These are phyloP conservation scores for Ricinus communis DNA, from an alignment of 345 rosid genomes.

Conservation along the genomic window DNA sequence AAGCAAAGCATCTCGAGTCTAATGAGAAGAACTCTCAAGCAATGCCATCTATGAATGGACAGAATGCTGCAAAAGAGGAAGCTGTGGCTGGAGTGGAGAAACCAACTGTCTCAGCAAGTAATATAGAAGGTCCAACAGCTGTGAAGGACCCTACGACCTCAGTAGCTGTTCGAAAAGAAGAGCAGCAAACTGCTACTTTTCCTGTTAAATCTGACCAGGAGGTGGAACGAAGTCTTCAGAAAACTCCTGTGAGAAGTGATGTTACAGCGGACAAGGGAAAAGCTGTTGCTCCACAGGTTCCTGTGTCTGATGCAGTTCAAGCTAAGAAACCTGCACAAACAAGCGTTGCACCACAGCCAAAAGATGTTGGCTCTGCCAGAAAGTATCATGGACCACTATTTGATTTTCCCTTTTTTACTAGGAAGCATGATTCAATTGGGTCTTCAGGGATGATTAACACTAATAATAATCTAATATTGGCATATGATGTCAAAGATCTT, in stretches of 20 bases:
- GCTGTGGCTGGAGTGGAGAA: slow-evolving; percentile 57
- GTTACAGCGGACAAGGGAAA: slow-evolving; percentile 69
- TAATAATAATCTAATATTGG: slow-evolving; percentile 73
- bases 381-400: slow-evolving; percentile 97
- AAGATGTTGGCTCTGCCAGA: slow-evolving; percentile 74
- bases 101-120: slow-evolving; percentile 46
- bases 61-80: slow-evolving; percentile 56
- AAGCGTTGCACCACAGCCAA: slow-evolving; percentile 53
- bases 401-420: slow-evolving; percentile 98
- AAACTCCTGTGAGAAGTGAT: slow-evolving; percentile 56
- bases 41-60: slow-evolving; percentile 47
- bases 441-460: slow-evolving; percentile 62
- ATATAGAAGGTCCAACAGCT: slow-evolving; percentile 43
- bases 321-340: slow-evolving; percentile 66
- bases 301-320: slow-evolving; percentile 60
- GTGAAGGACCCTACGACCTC: slow-evolving; percentile 52
- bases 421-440: slow-evolving; percentile 87
- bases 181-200: slow-evolving; percentile 56
- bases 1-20: slow-evolving; percentile 51
- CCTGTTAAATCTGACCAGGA: slow-evolving; percentile 75
- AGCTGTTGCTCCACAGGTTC: slow-evolving; percentile 50
- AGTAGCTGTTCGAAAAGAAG: slow-evolving; percentile 58
- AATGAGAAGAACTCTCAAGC: slow-evolving; percentile 55
- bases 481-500: slow-evolving; percentile 91
- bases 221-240: slow-evolving; percentile 54